phyloP scores from a whole-genome alignment of 2,329 filamentous ascomycete species.

The Hymenoscyphus albidus region DNA sequence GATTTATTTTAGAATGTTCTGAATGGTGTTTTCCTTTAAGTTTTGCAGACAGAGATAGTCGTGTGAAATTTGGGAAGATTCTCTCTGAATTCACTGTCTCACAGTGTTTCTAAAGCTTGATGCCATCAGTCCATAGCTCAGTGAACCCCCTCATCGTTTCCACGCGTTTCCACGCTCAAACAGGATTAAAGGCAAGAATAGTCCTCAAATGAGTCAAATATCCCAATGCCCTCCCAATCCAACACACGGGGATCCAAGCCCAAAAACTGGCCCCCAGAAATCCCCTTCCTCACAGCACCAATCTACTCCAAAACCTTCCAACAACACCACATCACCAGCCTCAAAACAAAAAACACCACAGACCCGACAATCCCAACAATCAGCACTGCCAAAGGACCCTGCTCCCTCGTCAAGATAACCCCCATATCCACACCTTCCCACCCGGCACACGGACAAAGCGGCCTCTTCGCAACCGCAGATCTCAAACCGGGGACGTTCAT shows the following conservation, averaged over 20 bases:
- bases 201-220: too few species aligned
- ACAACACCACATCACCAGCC: slow-evolving; percentile 17
- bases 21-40: not conserved
- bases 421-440: slow-evolving; percentile 49
- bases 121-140: too few species aligned
- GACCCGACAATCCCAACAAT: slow-evolving; percentile 19
- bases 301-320: slow-evolving; percentile 42
- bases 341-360: slow-evolving; percentile 28
- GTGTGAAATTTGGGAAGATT: not conserved
- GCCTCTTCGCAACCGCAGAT: slow-evolving; percentile 55
- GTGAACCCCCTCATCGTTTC: not conserved
- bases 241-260: slow-evolving; percentile 33
- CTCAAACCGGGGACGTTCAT: slow-evolving; percentile 54
- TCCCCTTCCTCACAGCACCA: slow-evolving; percentile 52
- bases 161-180: too few species aligned
- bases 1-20: not conserved
- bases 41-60: not conserved
- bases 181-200: not conserved
- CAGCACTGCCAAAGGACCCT: slow-evolving; percentile 41
- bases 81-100: not conserved
- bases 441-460: slow-evolving; percentile 55
- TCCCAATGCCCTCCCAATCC: slow-evolving; percentile 11
- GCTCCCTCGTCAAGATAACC: slow-evolving; percentile 50
- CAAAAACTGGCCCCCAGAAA: slow-evolving; percentile 53
- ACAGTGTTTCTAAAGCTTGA: too few species aligned